These are phyloP conservation scores for Halenospora varia DNA, from an alignment of 495 filamentous ascomycete species.

Conservation along the genomic window DNA sequence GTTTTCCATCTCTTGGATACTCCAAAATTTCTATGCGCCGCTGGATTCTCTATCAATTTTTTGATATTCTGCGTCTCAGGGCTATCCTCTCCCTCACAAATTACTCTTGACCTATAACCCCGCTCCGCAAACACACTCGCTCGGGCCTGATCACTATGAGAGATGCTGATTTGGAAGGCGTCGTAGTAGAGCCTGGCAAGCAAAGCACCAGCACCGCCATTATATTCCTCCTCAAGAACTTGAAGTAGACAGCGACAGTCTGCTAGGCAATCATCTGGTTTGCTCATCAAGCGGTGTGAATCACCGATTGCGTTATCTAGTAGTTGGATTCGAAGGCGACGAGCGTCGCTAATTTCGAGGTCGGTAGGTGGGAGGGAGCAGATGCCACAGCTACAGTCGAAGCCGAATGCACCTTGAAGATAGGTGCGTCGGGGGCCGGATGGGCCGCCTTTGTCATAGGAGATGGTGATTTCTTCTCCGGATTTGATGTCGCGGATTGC, in stretches of 20 bases:
- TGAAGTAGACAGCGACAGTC: constrained; percentile 28
- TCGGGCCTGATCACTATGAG: constrained; percentile 37
- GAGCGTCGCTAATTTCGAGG: constrained; percentile 30
- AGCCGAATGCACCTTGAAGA: constrained; percentile 34
- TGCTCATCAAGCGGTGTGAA: constrained; percentile 20
- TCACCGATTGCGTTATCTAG: constrained; percentile 31
- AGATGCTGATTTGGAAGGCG: constrained; percentile 39
- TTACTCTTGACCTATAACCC: constrained; percentile 27
- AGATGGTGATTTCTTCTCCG: constrained; percentile 41
- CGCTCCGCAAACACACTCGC: constrained; percentile 41
- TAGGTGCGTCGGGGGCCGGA: constrained; percentile 21
- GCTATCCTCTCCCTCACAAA: constrained; percentile 34
- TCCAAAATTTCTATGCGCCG: constrained; percentile 27
- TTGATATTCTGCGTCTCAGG: constrained; percentile 27
- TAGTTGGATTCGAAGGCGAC: constrained; percentile 28
- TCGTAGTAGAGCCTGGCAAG: constrained; percentile 37
- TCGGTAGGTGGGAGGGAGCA: constrained; percentile 29
- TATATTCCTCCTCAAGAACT: constrained; percentile 32
- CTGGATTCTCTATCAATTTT: constrained; percentile 30
- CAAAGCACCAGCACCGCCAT: constrained; percentile 17
- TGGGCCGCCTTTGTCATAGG: constrained; percentile 30
- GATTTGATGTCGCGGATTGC: constrained; percentile 33
- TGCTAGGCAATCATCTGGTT: constrained; percentile 25
- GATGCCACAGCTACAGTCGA: constrained; percentile 32
- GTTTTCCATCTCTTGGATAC: constrained; percentile 33